Evolutionary conservation across 164 flowering plant genomes (phyloP).

Genomic region (grape (Vitis vinifera)): DNA sequence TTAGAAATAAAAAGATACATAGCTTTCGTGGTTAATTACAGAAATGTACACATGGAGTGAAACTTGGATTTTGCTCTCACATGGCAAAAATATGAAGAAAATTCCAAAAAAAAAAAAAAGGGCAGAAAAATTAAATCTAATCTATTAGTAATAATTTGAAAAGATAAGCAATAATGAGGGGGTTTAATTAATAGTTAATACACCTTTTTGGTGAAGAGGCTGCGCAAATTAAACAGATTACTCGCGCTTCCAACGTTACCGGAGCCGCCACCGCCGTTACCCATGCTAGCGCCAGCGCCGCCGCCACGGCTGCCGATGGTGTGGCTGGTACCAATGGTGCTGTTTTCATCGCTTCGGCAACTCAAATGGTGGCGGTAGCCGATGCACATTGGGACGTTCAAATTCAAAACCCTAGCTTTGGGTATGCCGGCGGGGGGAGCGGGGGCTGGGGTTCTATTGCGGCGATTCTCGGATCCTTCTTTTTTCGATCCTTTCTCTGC

Average conservation of each 20-base stretch:
- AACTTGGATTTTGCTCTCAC: not conserved
- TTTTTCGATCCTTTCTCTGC: conserved; percentile 29
- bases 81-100: not conserved
- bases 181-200: conserved; percentile 28
- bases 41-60: not conserved
- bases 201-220: conserved; percentile 76
- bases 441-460: conserved; percentile 18
- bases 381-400: conserved; percentile 75
- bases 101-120: not conserved
- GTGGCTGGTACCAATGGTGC: conserved; percentile 15
- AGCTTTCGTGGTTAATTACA: no score
- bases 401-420: conserved; percentile 45
- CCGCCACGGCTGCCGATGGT: not conserved
- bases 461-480: conserved; percentile 27
- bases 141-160: no score
- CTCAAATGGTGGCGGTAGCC: conserved; percentile 58
- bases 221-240: conserved; percentile 55
- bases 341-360: conserved; percentile 49
- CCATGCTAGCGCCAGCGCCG: not conserved
- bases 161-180: not conserved
- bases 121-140: no score
- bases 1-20: no score
- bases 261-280: conserved; percentile 9
- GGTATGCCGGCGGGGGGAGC: conserved; percentile 12
- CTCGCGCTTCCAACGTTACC: conserved; percentile 19